Base-by-base conservation (phyloP, 768 basidiomycete species). In the Tylopilus cervinicoccineus region DNA sequence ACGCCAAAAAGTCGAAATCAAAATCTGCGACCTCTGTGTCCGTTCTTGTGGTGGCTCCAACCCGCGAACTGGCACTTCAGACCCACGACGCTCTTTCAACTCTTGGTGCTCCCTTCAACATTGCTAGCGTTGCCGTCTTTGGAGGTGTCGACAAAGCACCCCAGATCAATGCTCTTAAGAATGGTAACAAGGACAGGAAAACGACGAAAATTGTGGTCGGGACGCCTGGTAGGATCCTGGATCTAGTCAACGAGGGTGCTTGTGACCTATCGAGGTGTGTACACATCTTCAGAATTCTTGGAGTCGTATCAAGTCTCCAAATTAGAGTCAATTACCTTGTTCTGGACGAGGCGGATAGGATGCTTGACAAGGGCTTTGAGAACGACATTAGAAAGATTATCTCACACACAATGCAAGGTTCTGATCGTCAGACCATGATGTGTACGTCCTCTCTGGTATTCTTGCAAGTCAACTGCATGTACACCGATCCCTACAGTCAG, bases 341-440 rank as follows among this genome's bases (percentile, higher is more conserved):
- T 10, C 73, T 99, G 52, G 96, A 99, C 63, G 96, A 99, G 72
- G 96, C 96, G 6, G 95, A 98, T 70, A 79, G 95, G 43, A 97
- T 97, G 95, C 75, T 99, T 42, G 96, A 98, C 66, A 93, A 88
- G 67, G 96, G 95, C 0, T 99, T 99, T 64, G 96, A 99, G 66
- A 96, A 98, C 60, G 96, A 97, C 64, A 96, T 98, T 51, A 76
- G 92, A 44, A 80, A 76, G 51, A 98, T 99, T 61, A 93, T 98
- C 52, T 83, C 79, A 8, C 73, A 76, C 47, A 82, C 85, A 2
- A 78, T 83, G 70, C 80, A 80, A 62, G 74, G 77, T 29, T 65
- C 74, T n/a, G 76, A 80, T 49, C 78, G 93, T 38, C 92, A 94
- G 71, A 95, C 91, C 7, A 83, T 93, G 77, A 93, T 94, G 92